Evolutionary conservation across 2,329 filamentous ascomycete genomes (phyloP).

Genomic region (Thermothelomyces thermophilus): DNA sequence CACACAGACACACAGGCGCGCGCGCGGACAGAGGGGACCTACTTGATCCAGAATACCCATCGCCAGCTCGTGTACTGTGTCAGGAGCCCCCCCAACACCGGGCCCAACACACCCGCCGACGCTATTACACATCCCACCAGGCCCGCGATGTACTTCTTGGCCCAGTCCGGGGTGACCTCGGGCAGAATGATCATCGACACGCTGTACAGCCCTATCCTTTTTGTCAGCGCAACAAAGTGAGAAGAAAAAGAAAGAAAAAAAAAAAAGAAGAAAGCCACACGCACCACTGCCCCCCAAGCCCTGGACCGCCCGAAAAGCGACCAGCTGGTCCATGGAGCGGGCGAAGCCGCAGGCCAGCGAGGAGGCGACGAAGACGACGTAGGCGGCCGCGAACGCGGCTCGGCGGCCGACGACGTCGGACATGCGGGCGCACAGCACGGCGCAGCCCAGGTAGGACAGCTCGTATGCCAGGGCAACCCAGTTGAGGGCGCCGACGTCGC

Average conservation of each 20-base stretch:
- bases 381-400: slow-evolving; percentile 44
- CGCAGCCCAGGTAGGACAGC: slow-evolving; percentile 50
- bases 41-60: slow-evolving; percentile 57
- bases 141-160: slow-evolving; percentile 39
- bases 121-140: slow-evolving; percentile 45
- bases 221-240: neutral
- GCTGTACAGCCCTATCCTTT: slow-evolving; percentile 41
- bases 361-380: slow-evolving; percentile 48
- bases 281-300: slow-evolving; percentile 46
- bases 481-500: slow-evolving; percentile 39
- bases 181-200: slow-evolving; percentile 50
- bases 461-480: slow-evolving; percentile 53
- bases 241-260: neutral
- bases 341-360: slow-evolving; percentile 50
- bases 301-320: slow-evolving; percentile 43
- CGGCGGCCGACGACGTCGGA: slow-evolving; percentile 50
- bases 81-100: slow-evolving; percentile 45
- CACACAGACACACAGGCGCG: slow-evolving; percentile 1
- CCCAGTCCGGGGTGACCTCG: slow-evolving; percentile 39
- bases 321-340: slow-evolving; percentile 39
- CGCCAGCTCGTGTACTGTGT: slow-evolving; percentile 45
- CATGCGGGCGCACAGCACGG: slow-evolving; percentile 48
- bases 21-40: slow-evolving; percentile 19
- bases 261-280: slow-evolving; percentile 11
- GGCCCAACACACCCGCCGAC: slow-evolving; percentile 44